Evolutionary conservation across 495 filamentous ascomycete genomes (phyloP), one percentile per base, ranked within the genome.

Genomic region (Aspergillus taichungensis): DNA sequence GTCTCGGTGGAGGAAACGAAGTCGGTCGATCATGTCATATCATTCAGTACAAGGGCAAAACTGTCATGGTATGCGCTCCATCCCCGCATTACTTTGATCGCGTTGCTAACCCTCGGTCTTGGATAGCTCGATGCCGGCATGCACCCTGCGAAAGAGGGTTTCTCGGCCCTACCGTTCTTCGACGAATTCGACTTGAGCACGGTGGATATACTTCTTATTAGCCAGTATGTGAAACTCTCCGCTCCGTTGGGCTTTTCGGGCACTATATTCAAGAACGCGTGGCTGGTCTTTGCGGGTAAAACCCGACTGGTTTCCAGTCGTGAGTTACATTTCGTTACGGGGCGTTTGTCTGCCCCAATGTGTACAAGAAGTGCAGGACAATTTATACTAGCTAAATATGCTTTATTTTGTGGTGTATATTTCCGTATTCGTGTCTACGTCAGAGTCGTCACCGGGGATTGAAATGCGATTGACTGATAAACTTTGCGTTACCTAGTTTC

Each of bases 131-230:
- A 98, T 72, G 92, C 92, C 34, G 92, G 92, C 10, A 88, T 94
- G 66, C 92, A 97, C 55, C 88, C 92, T 34, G 92, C 88, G n/a
- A 95, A 95, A 60, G 91, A 96, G 51, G 92, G 92, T 6, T 82
- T 96, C 40, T 85, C 89, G 11, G 84, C 87, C 32, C 79, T 98
- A 7, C 92, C 92, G 0, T 98, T 95, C 72, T 98, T 95, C 60
- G 92, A 98, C 60, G 90, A 98, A 57, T 98, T 96, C 60, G 92
- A 98, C 61, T 71, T 98, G 30, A 95, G 92, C 64, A 94, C 86
- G 6, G 91, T 98, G 34, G 94, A 98, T 66, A 84, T 98, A 52
- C 84, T 97, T 37, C 69, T 98, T 37, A 94, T 98, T 54, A 95
- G 87, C 78, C 92, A 98, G 89, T 95, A 88, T 79, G 89, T 71